Conservation (phyloP, 2,329 filamentous ascomycete species). For the Raffaelea ambrosiae region DNA sequence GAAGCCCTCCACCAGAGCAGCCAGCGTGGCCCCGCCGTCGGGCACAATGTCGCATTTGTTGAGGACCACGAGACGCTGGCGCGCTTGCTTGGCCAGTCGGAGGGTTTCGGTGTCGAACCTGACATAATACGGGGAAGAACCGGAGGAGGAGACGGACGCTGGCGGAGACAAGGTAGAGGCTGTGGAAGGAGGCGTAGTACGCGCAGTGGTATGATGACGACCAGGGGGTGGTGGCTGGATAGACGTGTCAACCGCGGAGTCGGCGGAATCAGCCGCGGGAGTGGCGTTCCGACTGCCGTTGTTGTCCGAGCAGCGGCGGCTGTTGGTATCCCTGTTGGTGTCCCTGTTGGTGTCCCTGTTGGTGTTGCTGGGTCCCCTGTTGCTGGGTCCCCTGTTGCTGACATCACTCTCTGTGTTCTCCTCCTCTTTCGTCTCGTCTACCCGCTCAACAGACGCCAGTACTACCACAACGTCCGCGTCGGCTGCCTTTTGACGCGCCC, state of each 20-base stretch:
- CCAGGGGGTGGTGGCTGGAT: no score
- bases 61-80: constrained; percentile 44
- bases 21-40: constrained; percentile 23
- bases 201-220: no score
- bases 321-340: no score
- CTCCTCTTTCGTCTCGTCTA: constrained; percentile 8
- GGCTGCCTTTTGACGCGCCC: constrained; percentile 71
- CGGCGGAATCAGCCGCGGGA: constrained; percentile 11
- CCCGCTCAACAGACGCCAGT: constrained; percentile 63
- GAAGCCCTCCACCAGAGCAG: constrained; percentile 23
- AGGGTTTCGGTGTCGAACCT: constrained; percentile 48
- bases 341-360: no score
- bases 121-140: constrained; percentile 23
- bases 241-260: no score
- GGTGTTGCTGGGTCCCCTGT: neutral
- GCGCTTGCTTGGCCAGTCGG: constrained; percentile 38
- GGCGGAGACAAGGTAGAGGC: no score
- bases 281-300: neutral
- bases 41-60: constrained; percentile 53
- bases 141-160: no score
- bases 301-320: no score
- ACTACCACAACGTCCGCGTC: constrained; percentile 82
- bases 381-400: neutral
- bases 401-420: neutral
- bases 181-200: no score